These are phyloP conservation scores for Chenopodium suecicum DNA, from an alignment of 148 eudicot species.

Conservation along the genomic window DNA sequence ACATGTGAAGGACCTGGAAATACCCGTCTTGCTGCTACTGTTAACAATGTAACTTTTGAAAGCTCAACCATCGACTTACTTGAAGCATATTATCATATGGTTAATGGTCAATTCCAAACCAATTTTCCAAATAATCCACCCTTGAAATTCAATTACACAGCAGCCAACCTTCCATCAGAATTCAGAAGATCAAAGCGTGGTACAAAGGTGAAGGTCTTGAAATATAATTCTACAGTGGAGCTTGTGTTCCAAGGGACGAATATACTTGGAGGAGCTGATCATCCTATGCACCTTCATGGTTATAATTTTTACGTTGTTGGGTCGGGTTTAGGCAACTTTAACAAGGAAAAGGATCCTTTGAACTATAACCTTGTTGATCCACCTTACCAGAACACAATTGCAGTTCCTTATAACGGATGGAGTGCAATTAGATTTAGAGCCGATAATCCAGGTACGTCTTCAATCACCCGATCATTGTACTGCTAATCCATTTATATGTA, in stretches of 20 bases:
- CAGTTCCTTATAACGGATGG: conserved; percentile 27
- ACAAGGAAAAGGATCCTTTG: background rate
- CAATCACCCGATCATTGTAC: too few relatives aligned
- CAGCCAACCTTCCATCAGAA: background rate
- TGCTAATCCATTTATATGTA: too few relatives aligned
- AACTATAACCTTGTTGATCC: conserved; percentile 31
- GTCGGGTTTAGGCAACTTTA: too few relatives aligned
- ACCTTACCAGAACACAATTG: conserved; percentile 21
- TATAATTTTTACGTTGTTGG: background rate
- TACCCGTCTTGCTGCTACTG: conserved; percentile 19
- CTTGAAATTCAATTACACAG: conserved; percentile 12
- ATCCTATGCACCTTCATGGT: conserved; percentile 34
- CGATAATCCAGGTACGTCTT: conserved; percentile 24
- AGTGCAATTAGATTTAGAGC: conserved; percentile 24
- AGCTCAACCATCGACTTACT: conserved; percentile 16
- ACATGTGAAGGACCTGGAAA: conserved; percentile 26
- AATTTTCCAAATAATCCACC: conserved; percentile 23
- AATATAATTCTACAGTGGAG: conserved; percentile 22
- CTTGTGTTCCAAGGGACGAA: conserved; percentile 26
- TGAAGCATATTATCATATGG: conserved; percentile 23
- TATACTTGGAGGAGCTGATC: conserved; percentile 7
- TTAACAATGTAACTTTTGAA: conserved; percentile 27
- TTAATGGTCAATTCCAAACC: background rate
- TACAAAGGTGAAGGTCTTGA: conserved; percentile 18
- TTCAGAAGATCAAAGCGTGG: background rate